A percentile compares a stretch with the other conserved stretches of the same genome.
These are phyloP conservation scores for Penicillium canariense DNA, from an alignment of 495 filamentous ascomycete species.

Conservation along the genomic window DNA sequence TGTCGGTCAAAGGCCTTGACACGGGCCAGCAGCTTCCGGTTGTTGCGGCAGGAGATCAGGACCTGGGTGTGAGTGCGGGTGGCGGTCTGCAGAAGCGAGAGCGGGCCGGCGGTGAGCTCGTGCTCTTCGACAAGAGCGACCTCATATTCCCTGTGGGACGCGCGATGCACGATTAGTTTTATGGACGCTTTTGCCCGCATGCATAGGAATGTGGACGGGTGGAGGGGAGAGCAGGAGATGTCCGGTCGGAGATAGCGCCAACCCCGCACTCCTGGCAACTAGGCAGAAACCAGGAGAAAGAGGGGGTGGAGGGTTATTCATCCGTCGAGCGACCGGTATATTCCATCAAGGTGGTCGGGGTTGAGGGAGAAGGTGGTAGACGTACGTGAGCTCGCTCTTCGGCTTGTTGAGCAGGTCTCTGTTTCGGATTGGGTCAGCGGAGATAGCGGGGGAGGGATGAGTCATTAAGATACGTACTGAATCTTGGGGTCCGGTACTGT, in stretches of 20 bases:
- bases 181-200: slow-evolving; percentile 15
- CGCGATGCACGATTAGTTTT: slow-evolving; percentile 25
- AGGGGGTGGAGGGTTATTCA: background rate
- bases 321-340: slow-evolving; percentile 11
- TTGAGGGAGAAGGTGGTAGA: slow-evolving; percentile 14
- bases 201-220: slow-evolving; percentile 23
- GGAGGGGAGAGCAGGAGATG: background rate
- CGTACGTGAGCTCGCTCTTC: slow-evolving; percentile 76
- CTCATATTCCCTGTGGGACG: slow-evolving; percentile 72
- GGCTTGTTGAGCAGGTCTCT: slow-evolving; percentile 82
- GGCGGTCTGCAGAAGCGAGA: slow-evolving; percentile 91
- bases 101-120: slow-evolving; percentile 81
- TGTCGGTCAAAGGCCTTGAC: slow-evolving; percentile 91
- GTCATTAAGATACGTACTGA: slow-evolving; percentile 55
- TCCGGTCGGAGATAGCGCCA: slow-evolving; percentile 16
- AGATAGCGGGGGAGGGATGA: slow-evolving; percentile 7
- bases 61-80: slow-evolving; percentile 86
- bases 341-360: background rate
- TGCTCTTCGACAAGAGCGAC: slow-evolving; percentile 84
- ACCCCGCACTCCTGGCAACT: slow-evolving; percentile 9
- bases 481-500: slow-evolving; percentile 63
- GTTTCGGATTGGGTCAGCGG: slow-evolving; percentile 14
- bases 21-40: slow-evolving; percentile 77
- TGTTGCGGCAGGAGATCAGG: slow-evolving; percentile 85
- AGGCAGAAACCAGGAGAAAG: slow-evolving; percentile 11